phyloP scores from a whole-genome alignment of 2,329 filamentous ascomycete genomes.

The Cercospora nicotianae region DNA sequence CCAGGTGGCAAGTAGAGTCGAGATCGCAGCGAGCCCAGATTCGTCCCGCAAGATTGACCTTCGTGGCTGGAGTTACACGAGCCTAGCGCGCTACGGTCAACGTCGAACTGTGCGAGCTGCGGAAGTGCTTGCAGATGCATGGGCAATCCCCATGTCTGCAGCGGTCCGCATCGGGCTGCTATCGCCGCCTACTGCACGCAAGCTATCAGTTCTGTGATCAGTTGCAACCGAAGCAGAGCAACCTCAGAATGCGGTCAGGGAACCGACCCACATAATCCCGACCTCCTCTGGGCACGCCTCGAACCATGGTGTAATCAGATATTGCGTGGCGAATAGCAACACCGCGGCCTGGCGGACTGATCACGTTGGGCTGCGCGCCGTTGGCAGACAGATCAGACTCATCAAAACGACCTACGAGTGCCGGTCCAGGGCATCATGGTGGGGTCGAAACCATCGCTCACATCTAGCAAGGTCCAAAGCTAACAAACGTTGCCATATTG shows the following conservation, averaged over 20 bases:
- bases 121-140: conserved; percentile 21
- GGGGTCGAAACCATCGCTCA: conserved; percentile 15
- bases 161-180: conserved; percentile 28
- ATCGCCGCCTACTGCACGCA: conserved; percentile 30
- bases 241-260: conserved; percentile 27
- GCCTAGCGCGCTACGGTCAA: conserved; percentile 5
- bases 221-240: conserved; percentile 23
- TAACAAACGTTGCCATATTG: conserved; percentile 25
- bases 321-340: conserved; percentile 15
- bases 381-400: conserved; percentile 19
- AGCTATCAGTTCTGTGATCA: conserved; percentile 26
- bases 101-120: conserved; percentile 14
- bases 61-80: conserved; percentile 14
- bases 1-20: conserved; percentile 3
- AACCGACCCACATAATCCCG: conserved; percentile 18
- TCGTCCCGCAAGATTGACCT: conserved; percentile 2
- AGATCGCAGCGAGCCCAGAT: conserved; percentile 2
- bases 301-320: conserved; percentile 1
- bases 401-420: conserved; percentile 21
- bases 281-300: conserved; percentile 9
- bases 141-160: conserved; percentile 26
- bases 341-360: background rate
- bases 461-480: conserved; percentile 19
- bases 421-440: conserved; percentile 18
- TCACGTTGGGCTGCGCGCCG: conserved; percentile 13